A percentile compares a stretch with the other conserved stretches of the same genome.
Conservation (phyloP, 2,329 filamentous ascomycete genomes). For the Camptophora hylomeconis region DNA sequence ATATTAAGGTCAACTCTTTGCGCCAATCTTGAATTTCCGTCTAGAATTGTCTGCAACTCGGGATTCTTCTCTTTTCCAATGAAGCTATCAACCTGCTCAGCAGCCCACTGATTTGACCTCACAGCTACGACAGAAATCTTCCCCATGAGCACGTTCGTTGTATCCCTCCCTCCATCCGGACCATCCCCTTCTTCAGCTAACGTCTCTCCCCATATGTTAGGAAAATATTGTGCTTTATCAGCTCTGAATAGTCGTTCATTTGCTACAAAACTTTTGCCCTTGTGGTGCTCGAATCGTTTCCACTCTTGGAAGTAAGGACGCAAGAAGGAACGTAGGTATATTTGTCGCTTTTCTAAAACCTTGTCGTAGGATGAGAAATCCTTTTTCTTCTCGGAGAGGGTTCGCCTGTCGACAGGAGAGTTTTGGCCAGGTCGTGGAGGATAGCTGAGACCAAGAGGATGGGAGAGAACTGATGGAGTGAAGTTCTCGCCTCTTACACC, state of each 20-base stretch:
- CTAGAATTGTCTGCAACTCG: slow-evolving; percentile 51
- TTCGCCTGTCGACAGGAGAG: slow-evolving; percentile 58
- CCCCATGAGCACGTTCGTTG: slow-evolving; percentile 60
- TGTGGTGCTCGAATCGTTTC: slow-evolving; percentile 66
- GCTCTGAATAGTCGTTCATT: slow-evolving; percentile 73
- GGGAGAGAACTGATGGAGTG: slow-evolving; percentile 41
- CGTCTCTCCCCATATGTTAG: slow-evolving; percentile 75
- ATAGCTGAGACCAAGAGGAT: slow-evolving; percentile 68
- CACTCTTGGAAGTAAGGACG: slow-evolving; percentile 95
- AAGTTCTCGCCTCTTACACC: slow-evolving; percentile 29
- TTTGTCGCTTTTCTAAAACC: slow-evolving; percentile 61
- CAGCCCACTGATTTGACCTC: slow-evolving; percentile 76
- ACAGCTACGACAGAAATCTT: slow-evolving; percentile 67
- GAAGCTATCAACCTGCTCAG: slow-evolving; percentile 65
- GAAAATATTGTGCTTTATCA: slow-evolving; percentile 79
- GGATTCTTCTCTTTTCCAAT: slow-evolving; percentile 54
- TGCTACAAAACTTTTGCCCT: slow-evolving; percentile 84
- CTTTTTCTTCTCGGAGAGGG: slow-evolving; percentile 54
- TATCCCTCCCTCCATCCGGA: slow-evolving; percentile 48
- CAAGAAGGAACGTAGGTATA: slow-evolving; percentile 66
- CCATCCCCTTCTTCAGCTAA: slow-evolving; percentile 30
- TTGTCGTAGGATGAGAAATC: slow-evolving; percentile 80
- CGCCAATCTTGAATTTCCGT: slow-evolving; percentile 37
- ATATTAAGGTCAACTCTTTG: slow-evolving; percentile 82
- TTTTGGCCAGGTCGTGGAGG: slow-evolving; percentile 72